These are phyloP conservation scores for Oehlia diaphana DNA, from an alignment of 192 early-diverging fungal genomes.

Conservation along the genomic window DNA sequence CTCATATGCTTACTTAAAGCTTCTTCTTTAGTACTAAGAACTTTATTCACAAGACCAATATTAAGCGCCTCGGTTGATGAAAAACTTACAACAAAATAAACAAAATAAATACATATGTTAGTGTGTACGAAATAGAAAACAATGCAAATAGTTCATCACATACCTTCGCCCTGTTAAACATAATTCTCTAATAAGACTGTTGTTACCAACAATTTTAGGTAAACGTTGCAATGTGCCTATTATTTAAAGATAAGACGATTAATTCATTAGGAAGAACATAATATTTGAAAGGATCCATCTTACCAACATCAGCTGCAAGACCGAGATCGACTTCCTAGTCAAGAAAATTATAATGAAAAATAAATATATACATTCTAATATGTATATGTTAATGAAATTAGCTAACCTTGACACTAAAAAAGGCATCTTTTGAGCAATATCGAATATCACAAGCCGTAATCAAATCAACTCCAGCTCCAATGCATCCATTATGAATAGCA, in stretches of 20 bases:
- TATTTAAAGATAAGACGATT: neutral
- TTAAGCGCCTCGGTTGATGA: constrained; percentile 57
- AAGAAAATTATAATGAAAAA: neutral
- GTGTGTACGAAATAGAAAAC: constrained; percentile 6
- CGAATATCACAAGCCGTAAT: constrained; percentile 94
- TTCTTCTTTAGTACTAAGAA: constrained; percentile 46
- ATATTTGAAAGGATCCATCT: neutral
- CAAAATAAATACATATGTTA: constrained; percentile 8
- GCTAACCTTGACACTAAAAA: constrained; percentile 77
- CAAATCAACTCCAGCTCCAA: constrained; percentile 87
- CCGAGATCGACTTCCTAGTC: constrained; percentile 87
- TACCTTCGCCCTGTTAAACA: constrained; percentile 81
- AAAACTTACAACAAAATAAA: constrained; percentile 39
- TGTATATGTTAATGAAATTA: neutral
- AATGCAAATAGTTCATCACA: constrained; percentile 12
- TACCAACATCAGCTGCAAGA: constrained; percentile 86
- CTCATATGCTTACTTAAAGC: constrained; percentile 45
- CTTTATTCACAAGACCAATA: constrained; percentile 59
- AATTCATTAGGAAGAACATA: neutral
- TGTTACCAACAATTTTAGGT: constrained; percentile 91
- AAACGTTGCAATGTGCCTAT: constrained; percentile 86
- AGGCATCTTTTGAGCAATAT: constrained; percentile 71
- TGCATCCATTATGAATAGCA: constrained; percentile 80
- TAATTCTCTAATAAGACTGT: constrained; percentile 87
- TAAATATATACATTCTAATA: neutral